Percentiles rank a stretch among this genome's conserved stretches.
Conservation (phyloP, 176 grass and related monocot genomes). For the Rhynchospora breviuscula region DNA sequence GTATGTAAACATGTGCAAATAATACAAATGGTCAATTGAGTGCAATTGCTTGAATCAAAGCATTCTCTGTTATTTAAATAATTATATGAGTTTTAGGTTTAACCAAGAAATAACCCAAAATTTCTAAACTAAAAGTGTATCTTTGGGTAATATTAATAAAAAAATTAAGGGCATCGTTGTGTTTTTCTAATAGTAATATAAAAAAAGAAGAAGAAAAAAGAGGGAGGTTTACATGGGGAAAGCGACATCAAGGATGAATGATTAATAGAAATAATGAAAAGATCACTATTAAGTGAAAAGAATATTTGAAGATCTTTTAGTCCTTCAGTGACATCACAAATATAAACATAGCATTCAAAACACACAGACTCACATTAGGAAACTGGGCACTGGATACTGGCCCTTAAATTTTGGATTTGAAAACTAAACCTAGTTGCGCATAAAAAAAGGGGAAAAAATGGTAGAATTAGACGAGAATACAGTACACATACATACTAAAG, state of each 20-base stretch:
- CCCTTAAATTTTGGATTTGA: background rate
- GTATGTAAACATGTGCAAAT: background rate
- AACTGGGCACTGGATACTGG: background rate
- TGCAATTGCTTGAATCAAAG: slow-evolving; percentile 2
- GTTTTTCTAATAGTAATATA: background rate
- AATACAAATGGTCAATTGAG: background rate
- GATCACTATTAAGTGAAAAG: background rate
- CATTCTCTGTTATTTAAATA: background rate
- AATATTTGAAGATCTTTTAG: slow-evolving; percentile 1
- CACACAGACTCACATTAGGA: background rate
- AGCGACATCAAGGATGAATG: background rate
- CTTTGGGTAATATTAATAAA: background rate
- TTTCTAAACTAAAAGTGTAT: background rate
- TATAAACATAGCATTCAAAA: background rate
- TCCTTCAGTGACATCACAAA: background rate
- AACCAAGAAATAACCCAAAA: background rate
- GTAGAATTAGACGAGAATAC: background rate
- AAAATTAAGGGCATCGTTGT: background rate
- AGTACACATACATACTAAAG: background rate
- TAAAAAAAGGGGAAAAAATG: background rate
- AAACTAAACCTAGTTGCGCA: background rate
- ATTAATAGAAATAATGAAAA: background rate
- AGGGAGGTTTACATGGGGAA: background rate
- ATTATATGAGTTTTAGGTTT: background rate
- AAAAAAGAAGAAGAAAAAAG: background rate